Base-by-base conservation (phyloP, 2,329 filamentous ascomycete species). In the Colletotrichum melonis region DNA sequence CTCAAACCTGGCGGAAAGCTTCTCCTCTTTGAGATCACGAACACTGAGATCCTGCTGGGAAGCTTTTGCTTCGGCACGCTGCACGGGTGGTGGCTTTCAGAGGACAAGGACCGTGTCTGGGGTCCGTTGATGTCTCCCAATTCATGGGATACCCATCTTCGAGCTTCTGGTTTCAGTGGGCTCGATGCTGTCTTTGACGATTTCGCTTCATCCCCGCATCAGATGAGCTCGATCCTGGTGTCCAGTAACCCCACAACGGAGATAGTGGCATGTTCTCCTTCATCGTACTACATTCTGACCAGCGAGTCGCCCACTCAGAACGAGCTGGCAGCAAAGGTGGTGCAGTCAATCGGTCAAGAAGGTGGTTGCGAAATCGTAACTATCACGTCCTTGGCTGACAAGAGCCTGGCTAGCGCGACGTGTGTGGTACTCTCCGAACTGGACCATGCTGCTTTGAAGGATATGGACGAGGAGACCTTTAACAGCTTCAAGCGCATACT, bases 1-100 rank as follows among this genome's bases (percentile, higher is more conserved):
- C 74, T 82, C 8, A 81, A 78, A 57, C 79, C 81, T 0, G 80
- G 79, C 6, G 81, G 81, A 1, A 78, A 77, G 59, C 77, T 83
- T 4, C 57, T 81, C 4, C 72, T 82, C 4, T 76, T 80, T 19
- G 81, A 82, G 56, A 76, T 78, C 12, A 80, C 78, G 1, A 75
- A 76, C 46, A 63, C 62, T 1, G 64, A 58, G 3, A 57, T 74
- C 3, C 57, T 78, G 2, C 62, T 76, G 5, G 69, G 67, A 16
- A 71, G 73, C 56, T 76, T 79, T 68, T 75, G 74, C 67, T 81
- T 81, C 60, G 80, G 80, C 3, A 74, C 77, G 2, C 74, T 81
- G 2, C 77, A 78, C 2, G 80, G 80, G 1, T 82, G 80, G 80
- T 81, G 80, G 80, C 75, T 81, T 16, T 76, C 77, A 0, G 76